Evolutionary conservation across 2,329 filamentous ascomycete genomes (phyloP).

Genomic region (Didymellaceae sp.): DNA sequence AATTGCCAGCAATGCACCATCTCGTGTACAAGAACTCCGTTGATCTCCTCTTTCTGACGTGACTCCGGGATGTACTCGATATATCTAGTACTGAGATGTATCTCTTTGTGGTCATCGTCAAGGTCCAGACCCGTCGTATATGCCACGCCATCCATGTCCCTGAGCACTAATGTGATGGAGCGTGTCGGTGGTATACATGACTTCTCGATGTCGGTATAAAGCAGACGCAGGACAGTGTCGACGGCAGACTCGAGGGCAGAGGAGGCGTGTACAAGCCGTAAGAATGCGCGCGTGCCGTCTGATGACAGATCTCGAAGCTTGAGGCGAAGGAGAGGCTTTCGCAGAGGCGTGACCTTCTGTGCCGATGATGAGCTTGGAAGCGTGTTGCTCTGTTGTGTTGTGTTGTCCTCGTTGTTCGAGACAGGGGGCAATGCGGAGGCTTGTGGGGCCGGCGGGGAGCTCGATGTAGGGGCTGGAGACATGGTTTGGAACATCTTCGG

Average conservation of each 20-base stretch:
- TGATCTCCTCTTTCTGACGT: slow-evolving; percentile 65
- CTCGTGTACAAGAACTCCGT: slow-evolving; percentile 87
- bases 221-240: slow-evolving; percentile 69
- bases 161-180: slow-evolving; percentile 83
- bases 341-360: slow-evolving; percentile 33
- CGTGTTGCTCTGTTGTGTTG: slow-evolving; percentile 7
- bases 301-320: slow-evolving; percentile 59
- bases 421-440: slow-evolving; percentile 37
- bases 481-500: slow-evolving; percentile 49
- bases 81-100: slow-evolving; percentile 84
- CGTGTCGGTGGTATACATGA: slow-evolving; percentile 68
- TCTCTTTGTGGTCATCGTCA: slow-evolving; percentile 88
- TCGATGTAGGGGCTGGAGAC: slow-evolving; percentile 27
- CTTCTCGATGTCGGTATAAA: slow-evolving; percentile 62
- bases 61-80: slow-evolving; percentile 56
- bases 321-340: slow-evolving; percentile 55
- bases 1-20: slow-evolving; percentile 95
- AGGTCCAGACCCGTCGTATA: slow-evolving; percentile 84
- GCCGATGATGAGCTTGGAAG: not conserved
- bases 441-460: slow-evolving; percentile 33
- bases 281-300: slow-evolving; percentile 70
- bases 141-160: slow-evolving; percentile 81
- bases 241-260: slow-evolving; percentile 68
- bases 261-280: slow-evolving; percentile 68
- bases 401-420: slow-evolving; percentile 2